Base-by-base conservation (phyloP, 805 yeast genomes). In the Lachancea dasiensis region DNA sequence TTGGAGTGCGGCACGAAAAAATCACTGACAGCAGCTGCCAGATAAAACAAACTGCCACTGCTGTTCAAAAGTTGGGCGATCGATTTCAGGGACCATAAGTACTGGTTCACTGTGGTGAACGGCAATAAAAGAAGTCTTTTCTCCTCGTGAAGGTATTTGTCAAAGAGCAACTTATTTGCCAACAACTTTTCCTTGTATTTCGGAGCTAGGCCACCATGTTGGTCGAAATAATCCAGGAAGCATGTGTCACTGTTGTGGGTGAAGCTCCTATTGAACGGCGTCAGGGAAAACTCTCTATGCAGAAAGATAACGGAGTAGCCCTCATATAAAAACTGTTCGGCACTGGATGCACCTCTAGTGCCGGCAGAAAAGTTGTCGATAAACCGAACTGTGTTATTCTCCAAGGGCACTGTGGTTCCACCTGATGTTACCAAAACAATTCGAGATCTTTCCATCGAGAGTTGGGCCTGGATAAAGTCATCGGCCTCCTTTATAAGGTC, bases 1-100 rank as follows among this genome's bases (percentile, higher is more conserved):
- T 85, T 72, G 1, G 89, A 79, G 29, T 74, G 75, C 1, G 98
- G 98, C 28, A 92, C 70, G 64, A 89, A 92, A 62, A 92, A 92
- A 58, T 92, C 99, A 6, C 95, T 85, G 0, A 92, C 99, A 0
- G 98, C 98, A 6, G 98, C 97, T 0, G 98, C 98, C 37, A 92
- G 68, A 56, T 81, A 92, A 56, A 90, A 86, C 27, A 92, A 58
- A 0, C 87, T 85, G 3, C 78, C 82, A 27, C 74, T 58, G 3
- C 64, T 62, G 37, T 78, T 72, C 52, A 90, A 59, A 29, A 70
- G 67, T 45, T 71, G 70, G 1, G 92, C 80, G 7, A 85, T 67
- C 25, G 77, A 63, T 46, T 79, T 77, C 47, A 92, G 67, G 0
- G 96, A 86, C 70, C 85, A 90, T 39, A 92, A 63, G 51, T 92